phyloP scores from a whole-genome alignment of 2,329 filamentous ascomycete genomes.

The Aspergillus sp. region DNA sequence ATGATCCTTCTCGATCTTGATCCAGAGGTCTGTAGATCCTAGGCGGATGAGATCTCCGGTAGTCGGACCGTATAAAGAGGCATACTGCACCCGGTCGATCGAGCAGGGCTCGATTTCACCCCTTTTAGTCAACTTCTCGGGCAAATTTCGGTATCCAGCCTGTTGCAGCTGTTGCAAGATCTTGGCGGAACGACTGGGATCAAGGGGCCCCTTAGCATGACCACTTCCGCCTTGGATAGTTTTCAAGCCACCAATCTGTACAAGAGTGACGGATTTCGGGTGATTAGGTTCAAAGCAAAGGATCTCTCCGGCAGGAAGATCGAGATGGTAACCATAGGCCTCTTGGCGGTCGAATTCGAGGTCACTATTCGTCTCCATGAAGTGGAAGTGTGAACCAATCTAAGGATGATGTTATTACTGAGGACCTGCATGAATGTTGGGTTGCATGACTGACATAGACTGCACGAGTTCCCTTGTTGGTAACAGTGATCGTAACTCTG shows the following conservation, averaged over 20 bases:
- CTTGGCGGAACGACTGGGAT: slow-evolving; percentile 60
- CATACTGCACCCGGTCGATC: slow-evolving; percentile 77
- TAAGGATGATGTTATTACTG: slow-evolving; percentile 25
- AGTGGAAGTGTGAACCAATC: slow-evolving; percentile 92
- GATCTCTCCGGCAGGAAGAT: slow-evolving; percentile 87
- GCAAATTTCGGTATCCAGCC: slow-evolving; percentile 74
- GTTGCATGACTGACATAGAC: slow-evolving; percentile 65
- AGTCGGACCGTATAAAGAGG: slow-evolving; percentile 89
- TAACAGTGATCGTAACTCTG: slow-evolving; percentile 73
- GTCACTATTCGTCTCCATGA: slow-evolving; percentile 89
- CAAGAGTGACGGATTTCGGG: slow-evolving; percentile 81
- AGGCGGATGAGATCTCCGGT: slow-evolving; percentile 79
- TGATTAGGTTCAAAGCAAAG: slow-evolving; percentile 94
- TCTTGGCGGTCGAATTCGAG: slow-evolving; percentile 81
- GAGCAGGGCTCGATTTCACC: slow-evolving; percentile 61
- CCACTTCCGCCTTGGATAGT: slow-evolving; percentile 82
- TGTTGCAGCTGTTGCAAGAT: slow-evolving; percentile 67
- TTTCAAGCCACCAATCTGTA: slow-evolving; percentile 79
- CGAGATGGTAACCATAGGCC: slow-evolving; percentile 81
- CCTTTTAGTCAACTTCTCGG: slow-evolving; percentile 61
- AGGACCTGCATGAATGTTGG: too few species aligned
- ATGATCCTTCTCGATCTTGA: slow-evolving; percentile 82
- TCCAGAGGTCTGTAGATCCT: slow-evolving; percentile 83
- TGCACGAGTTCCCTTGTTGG: slow-evolving; percentile 82
- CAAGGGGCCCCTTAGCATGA: slow-evolving; percentile 71